phyloP scores from a whole-genome alignment of 352 stramenopile genomes.

The Aphanomyces euteiches region DNA sequence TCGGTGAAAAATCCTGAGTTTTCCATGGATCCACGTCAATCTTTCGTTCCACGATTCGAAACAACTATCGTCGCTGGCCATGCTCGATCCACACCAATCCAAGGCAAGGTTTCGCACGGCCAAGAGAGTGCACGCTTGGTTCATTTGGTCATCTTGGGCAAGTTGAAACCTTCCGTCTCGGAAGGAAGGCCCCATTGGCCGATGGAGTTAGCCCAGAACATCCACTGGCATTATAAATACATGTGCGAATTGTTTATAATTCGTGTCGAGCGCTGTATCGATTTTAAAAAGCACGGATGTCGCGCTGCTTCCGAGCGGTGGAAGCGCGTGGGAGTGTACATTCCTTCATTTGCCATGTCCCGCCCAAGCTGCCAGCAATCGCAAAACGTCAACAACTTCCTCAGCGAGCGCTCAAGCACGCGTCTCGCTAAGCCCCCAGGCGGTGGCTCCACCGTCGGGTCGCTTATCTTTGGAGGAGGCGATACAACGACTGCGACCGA shows the following conservation, averaged over 20 bases:
- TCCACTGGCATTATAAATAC: no score
- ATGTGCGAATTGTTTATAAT: background rate
- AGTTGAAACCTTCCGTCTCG: no score
- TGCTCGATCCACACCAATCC: no score
- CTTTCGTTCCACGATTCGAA: no score
- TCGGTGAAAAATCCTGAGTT: no score
- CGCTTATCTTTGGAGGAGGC: constrained; percentile 67
- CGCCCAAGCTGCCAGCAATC: constrained; percentile 33
- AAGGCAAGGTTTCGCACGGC: no score
- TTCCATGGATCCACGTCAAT: no score
- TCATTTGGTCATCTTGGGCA: no score
- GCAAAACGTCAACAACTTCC: constrained; percentile 79
- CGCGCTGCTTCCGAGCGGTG: background rate
- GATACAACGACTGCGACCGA: constrained; percentile 34
- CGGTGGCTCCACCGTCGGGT: constrained; percentile 65
- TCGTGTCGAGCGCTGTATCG: background rate
- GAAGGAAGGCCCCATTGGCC: no score
- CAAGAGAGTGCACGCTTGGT: no score
- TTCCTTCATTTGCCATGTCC: constrained; percentile 15
- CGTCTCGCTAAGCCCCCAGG: constrained; percentile 64
- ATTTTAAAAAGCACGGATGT: background rate
- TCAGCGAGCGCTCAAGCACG: constrained; percentile 71
- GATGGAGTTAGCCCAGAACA: no score
- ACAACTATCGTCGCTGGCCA: no score
- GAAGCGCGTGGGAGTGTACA: background rate